A percentile compares a stretch with the other conserved stretches of the same genome.
Evolutionary conservation across 352 stramenopile genomes (phyloP).

Genomic region (Plasmopara muralis): DNA sequence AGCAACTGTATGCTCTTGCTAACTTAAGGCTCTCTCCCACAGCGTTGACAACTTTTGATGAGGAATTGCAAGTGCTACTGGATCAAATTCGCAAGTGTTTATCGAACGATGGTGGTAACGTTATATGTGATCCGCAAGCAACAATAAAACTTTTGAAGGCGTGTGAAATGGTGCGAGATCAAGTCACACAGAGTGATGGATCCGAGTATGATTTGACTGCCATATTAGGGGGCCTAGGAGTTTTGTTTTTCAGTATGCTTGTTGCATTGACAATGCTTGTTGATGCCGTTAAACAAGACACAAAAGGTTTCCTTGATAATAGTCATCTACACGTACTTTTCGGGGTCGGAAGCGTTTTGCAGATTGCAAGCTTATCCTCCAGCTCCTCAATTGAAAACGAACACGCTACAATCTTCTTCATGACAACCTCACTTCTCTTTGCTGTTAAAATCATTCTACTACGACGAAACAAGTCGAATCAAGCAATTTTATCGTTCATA

Average conservation of each 20-base stretch:
- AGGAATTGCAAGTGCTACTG: slow-evolving; percentile 23
- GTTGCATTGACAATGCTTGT: slow-evolving; percentile 12
- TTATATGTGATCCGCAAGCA: slow-evolving; percentile 5
- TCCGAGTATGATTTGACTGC: slow-evolving; percentile 59
- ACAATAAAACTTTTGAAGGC: slow-evolving; percentile 23
- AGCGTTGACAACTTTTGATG: slow-evolving; percentile 22
- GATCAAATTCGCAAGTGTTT: slow-evolving; percentile 12
- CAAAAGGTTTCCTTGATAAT: neutral
- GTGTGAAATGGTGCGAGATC: slow-evolving; percentile 43
- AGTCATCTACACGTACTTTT: slow-evolving; percentile 9
- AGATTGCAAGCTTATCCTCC: slow-evolving; percentile 63
- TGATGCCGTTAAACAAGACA: slow-evolving; percentile 4
- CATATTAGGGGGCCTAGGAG: slow-evolving; percentile 30
- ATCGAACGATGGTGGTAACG: neutral
- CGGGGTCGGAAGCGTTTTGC: slow-evolving; percentile 21
- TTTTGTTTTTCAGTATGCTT: slow-evolving; percentile 31
- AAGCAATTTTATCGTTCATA: neutral
- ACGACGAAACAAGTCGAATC: slow-evolving; percentile 4
- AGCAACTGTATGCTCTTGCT: slow-evolving; percentile 47
- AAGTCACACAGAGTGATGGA: slow-evolving; percentile 54
- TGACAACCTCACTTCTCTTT: slow-evolving; percentile 46
- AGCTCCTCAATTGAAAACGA: slow-evolving; percentile 88
- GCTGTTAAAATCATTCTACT: slow-evolving; percentile 16
- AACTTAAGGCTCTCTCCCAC: slow-evolving; percentile 41
- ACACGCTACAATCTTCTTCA: slow-evolving; percentile 76